Percentiles rank a stretch among this genome's conserved stretches.
phyloP scores from a whole-genome alignment of 176 grass and related monocot species.

The Otatea glauca region DNA sequence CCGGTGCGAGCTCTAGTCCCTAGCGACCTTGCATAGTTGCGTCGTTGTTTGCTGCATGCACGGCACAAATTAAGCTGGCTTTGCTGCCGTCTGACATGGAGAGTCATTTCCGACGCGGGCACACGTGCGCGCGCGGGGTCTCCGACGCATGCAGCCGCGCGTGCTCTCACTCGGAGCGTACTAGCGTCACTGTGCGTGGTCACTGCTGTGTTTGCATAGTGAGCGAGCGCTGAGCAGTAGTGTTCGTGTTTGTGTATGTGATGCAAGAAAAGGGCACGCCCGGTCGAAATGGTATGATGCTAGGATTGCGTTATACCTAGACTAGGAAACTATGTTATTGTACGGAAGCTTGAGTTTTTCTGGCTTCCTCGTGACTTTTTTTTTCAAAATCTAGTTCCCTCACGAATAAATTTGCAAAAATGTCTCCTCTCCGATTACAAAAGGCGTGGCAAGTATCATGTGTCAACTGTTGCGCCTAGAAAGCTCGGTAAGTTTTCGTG shows the following conservation, averaged over 20 bases:
- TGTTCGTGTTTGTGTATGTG: not conserved
- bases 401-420: too few species aligned
- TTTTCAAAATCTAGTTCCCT: too few species aligned
- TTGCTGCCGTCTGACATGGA: not conserved
- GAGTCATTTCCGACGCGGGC: not conserved
- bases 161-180: not conserved
- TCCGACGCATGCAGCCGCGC: not conserved
- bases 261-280: not conserved
- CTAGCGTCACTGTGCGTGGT: not conserved
- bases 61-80: not conserved
- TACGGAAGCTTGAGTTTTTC: too few species aligned
- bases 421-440: too few species aligned
- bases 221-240: not conserved
- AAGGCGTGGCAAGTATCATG: too few species aligned
- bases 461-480: too few species aligned
- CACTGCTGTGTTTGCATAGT: not conserved
- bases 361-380: too few species aligned
- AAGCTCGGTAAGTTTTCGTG: too few species aligned
- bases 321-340: too few species aligned
- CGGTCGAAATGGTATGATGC: not conserved
- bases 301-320: not conserved
- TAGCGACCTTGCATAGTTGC: not conserved
- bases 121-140: not conserved
- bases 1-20: conserved; percentile 14
- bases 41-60: not conserved